Percentiles rank a stretch among this genome's conserved stretches.
Conservation (phyloP, 2,329 filamentous ascomycete genomes). For the Fusarium circinatum region DNA sequence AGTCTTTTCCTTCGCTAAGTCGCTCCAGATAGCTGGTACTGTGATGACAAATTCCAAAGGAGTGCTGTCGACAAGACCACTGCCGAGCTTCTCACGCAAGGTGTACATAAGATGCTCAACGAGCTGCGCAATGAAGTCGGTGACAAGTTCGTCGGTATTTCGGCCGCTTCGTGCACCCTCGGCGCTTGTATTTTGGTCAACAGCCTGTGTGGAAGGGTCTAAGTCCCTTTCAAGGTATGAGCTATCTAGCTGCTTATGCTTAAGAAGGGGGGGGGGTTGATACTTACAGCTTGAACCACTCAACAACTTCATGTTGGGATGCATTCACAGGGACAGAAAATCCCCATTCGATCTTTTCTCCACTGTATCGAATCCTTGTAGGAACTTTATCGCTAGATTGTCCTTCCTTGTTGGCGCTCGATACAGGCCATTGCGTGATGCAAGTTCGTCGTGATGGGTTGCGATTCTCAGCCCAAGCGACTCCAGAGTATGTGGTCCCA, state of each 20-base stretch:
- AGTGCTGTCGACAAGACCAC: constrained; percentile 53
- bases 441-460: constrained; percentile 49
- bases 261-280: not conserved
- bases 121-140: constrained; percentile 59
- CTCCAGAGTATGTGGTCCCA: constrained; percentile 63
- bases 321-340: constrained; percentile 55
- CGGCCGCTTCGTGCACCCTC: constrained; percentile 45
- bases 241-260: not conserved
- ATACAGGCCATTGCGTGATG: constrained; percentile 57
- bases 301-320: constrained; percentile 51
- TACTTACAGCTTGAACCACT: constrained; percentile 62
- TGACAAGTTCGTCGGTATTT: constrained; percentile 54
- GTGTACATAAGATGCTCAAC: constrained; percentile 57
- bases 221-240: constrained; percentile 46
- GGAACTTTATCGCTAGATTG: constrained; percentile 58
- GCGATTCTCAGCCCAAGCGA: constrained; percentile 59
- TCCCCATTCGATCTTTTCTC: constrained; percentile 56
- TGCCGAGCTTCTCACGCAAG: constrained; percentile 55
- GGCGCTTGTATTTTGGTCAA: constrained; percentile 44
- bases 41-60: constrained; percentile 63
- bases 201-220: constrained; percentile 50
- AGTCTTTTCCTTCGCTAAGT: constrained; percentile 61
- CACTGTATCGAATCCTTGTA: constrained; percentile 55
- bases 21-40: constrained; percentile 67
- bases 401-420: constrained; percentile 48